phyloP scores from a whole-genome alignment of 352 stramenopile genomes.

The Peronosclerospora sorghi region DNA sequence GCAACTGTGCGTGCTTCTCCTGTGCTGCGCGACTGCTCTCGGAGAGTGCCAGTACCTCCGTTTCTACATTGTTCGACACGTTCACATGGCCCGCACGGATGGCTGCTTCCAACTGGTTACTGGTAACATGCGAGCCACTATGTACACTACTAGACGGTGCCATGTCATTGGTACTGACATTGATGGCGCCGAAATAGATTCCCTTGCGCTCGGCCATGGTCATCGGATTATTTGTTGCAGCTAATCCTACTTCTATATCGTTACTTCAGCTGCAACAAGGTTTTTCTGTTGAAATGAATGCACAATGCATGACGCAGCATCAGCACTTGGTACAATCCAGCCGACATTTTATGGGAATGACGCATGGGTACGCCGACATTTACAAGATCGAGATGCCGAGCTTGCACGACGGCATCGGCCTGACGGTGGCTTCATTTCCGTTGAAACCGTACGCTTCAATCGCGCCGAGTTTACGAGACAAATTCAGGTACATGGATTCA shows the following conservation, averaged over 20 bases:
- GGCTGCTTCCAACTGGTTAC: constrained; percentile 45
- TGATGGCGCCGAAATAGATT: constrained; percentile 80
- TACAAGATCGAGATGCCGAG: constrained; percentile 30
- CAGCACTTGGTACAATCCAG: neutral
- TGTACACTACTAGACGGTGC: constrained; percentile 37
- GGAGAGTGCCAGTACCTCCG: constrained; percentile 74
- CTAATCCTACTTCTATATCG: neutral
- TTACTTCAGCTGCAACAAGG: constrained; percentile 1
- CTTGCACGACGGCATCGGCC: constrained; percentile 15
- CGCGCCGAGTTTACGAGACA: constrained; percentile 41
- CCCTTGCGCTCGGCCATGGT: constrained; percentile 57
- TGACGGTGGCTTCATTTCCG: constrained; percentile 17
- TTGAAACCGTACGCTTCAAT: constrained; percentile 43
- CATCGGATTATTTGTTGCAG: neutral
- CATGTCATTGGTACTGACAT: constrained; percentile 21
- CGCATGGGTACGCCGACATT: constrained; percentile 38
- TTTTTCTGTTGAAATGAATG: neutral
- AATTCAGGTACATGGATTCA: constrained; percentile 27
- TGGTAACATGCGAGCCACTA: neutral
- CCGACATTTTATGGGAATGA: constrained; percentile 37
- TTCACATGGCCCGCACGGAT: constrained; percentile 80
- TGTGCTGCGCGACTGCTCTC: constrained; percentile 74
- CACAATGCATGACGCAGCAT: neutral
- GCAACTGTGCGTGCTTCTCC: constrained; percentile 80
- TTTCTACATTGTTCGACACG: constrained; percentile 58